Evolutionary conservation across 805 yeast species (phyloP).

Genomic region (Ogataea sp.): DNA sequence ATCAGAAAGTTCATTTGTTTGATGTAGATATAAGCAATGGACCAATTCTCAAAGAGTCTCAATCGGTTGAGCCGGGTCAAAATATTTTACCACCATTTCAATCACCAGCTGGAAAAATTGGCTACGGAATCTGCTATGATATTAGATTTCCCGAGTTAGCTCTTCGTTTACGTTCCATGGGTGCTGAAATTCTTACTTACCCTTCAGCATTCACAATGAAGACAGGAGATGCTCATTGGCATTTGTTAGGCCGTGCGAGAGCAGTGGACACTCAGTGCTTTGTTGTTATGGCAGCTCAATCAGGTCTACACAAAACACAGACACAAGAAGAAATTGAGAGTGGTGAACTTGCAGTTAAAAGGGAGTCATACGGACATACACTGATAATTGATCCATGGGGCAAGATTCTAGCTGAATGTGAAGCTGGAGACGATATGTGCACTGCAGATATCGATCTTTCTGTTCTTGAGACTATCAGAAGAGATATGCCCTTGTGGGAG

Average conservation of each 20-base stretch:
- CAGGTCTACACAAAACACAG: constrained; percentile 60
- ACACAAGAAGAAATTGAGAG: constrained; percentile 28
- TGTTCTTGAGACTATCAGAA: constrained; percentile 41
- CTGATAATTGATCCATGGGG: constrained; percentile 94
- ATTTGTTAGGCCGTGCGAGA: constrained; percentile 65
- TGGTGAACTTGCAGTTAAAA: constrained; percentile 23
- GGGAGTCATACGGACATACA: constrained; percentile 83
- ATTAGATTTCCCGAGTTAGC: constrained; percentile 82
- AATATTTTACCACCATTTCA: constrained; percentile 44
- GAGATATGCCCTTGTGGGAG: constrained; percentile 67
- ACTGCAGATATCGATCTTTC: constrained; percentile 61
- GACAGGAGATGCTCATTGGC: constrained; percentile 93
- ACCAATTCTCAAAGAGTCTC: constrained; percentile 70
- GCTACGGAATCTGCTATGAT: constrained; percentile 77
- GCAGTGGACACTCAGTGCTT: constrained; percentile 86
- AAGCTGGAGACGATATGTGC: constrained; percentile 38
- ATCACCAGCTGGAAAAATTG: constrained; percentile 56
- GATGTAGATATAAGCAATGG: constrained; percentile 82
- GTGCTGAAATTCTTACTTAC: constrained; percentile 71
- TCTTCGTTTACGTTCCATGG: constrained; percentile 48
- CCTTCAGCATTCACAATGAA: constrained; percentile 92
- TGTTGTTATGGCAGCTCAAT: constrained; percentile 85
- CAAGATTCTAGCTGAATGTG: constrained; percentile 50
- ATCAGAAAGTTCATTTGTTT: constrained; percentile 83
- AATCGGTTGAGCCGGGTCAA: constrained; percentile 75